These are phyloP conservation scores for Phaeosphaeriaceae sp. DNA, from an alignment of 2,329 filamentous ascomycete genomes.

Conservation along the genomic window DNA sequence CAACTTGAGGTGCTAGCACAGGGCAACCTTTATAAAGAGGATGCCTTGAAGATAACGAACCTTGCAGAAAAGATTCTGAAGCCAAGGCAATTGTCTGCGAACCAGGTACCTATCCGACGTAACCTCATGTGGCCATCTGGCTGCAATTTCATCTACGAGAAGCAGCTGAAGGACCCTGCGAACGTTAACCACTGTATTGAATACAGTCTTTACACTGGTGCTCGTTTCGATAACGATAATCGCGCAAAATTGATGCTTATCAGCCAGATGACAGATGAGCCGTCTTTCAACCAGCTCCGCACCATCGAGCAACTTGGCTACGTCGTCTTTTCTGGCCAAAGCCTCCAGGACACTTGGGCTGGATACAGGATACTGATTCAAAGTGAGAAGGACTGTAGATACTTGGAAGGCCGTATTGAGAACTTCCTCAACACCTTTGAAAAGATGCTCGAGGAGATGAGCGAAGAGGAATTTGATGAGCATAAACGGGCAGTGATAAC, in stretches of 20 bases:
- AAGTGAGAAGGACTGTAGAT: conserved; percentile 83
- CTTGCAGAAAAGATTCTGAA: conserved; percentile 80
- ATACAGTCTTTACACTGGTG: conserved; percentile 54
- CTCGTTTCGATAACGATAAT: conserved; percentile 65
- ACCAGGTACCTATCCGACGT: conserved; percentile 80
- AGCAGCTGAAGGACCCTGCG: conserved; percentile 79
- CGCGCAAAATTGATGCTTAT: conserved; percentile 81
- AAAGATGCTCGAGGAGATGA: conserved; percentile 74
- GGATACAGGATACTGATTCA: conserved; percentile 92
- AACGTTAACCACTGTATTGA: conserved; percentile 72
- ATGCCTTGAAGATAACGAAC: conserved; percentile 83
- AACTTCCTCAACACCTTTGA: conserved; percentile 76
- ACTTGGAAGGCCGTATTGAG: conserved; percentile 87
- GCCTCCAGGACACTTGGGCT: conserved; percentile 73
- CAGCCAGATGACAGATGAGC: conserved; percentile 90
- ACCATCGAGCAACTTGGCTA: conserved; percentile 98
- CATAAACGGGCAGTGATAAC: conserved; percentile 90
- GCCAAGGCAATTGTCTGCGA: conserved; percentile 72
- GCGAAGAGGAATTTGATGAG: conserved; percentile 81
- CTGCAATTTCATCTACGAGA: conserved; percentile 83
- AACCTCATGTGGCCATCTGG: conserved; percentile 79
- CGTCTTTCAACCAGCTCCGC: conserved; percentile 89
- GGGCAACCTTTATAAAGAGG: conserved; percentile 93
- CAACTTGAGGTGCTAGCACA: conserved; percentile 89
- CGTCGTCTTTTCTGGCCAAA: conserved; percentile 84